Evolutionary conservation across 257 asterid genomes (phyloP), one percentile per base, ranked within the genome.

Genomic region (Oldenlandia corymbosa): DNA sequence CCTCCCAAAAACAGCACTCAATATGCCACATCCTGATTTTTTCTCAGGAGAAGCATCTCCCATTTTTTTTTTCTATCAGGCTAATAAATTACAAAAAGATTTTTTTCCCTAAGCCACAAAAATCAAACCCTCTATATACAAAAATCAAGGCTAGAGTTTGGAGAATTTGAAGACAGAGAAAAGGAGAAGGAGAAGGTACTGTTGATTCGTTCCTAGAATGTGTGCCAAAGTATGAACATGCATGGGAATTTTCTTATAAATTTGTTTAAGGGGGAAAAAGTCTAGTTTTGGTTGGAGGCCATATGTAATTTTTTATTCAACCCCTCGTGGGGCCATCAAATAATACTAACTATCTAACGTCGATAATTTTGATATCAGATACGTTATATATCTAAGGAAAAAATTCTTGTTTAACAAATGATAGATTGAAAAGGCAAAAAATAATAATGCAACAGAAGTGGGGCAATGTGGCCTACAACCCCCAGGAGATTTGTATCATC

Each of bases 11-110:
- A 88, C 86, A 18, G 81, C 90, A 32, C 47, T 82, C 24, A 88
- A 64, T 31, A 91, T 73, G 55, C 95, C 94, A 75, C 98, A 91
- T 10, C 95, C 91, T 20, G 94, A 74, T 79, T 62, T 88, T 66
- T 57, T 91, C 70, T 88, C 92, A 21, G 83, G 82, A 56, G 89
- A 70, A 54, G 58, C 13, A 50, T 84, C 96, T 72, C 84, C 95
- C 95, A 88, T 82, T n/a, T 71, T 65, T 34, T 18, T 10, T n/a
- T 5, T 2, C n/a, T 7, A 16, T 42, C 23, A 24, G 18, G 43
- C 26, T n/a, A 4, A 20, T 49, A 9, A 49, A 30, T 34, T 1
- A 7, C n/a, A 2, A 31, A 17, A n/a, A n/a, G n/a, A n/a, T 16
- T 8, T 17, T 55, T 39, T 43, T 30, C 23, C 31, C n/a, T 42